Conservation (phyloP, 352 stramenopile species). For the Phytophthora cactorum region DNA sequence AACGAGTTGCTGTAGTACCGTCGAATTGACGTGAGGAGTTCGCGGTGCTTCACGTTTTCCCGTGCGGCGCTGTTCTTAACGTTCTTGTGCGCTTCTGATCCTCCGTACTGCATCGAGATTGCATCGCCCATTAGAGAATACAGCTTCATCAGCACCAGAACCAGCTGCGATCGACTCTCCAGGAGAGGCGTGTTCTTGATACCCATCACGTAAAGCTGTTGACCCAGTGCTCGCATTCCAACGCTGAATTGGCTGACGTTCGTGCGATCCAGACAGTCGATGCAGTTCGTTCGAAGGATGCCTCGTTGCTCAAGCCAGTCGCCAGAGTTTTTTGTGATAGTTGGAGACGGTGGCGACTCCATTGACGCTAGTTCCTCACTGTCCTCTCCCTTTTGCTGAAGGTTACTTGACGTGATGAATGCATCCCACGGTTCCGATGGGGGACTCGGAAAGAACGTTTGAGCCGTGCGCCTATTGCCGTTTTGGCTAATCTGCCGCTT, state of each 20-base stretch:
- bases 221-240: slow-evolving; percentile 91
- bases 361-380: slow-evolving; percentile 16
- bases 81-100: slow-evolving; percentile 99
- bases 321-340: slow-evolving; percentile 81
- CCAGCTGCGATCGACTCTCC: slow-evolving; percentile 92
- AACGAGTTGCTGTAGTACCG: slow-evolving; percentile 99
- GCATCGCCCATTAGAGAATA: slow-evolving; percentile 98
- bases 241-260: slow-evolving; percentile 91
- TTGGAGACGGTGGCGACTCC: slow-evolving; percentile 53
- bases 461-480: slow-evolving; percentile 62
- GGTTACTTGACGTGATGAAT: slow-evolving; percentile 19
- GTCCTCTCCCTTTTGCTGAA: slow-evolving; percentile 21
- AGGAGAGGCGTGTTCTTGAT: slow-evolving; percentile 90
- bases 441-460: slow-evolving; percentile 45
- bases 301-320: slow-evolving; percentile 96
- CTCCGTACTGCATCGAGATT: slow-evolving; percentile 99
- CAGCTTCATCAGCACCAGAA: slow-evolving; percentile 97
- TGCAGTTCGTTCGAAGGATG: slow-evolving; percentile 99
- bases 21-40: slow-evolving; percentile 98
- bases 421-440: slow-evolving; percentile 34
- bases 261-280: slow-evolving; percentile 93
- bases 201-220: slow-evolving; percentile 97
- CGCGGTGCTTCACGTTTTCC: slow-evolving; percentile 94
- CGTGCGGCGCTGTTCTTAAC: slow-evolving; percentile 90
- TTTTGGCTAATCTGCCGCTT: slow-evolving; percentile 77